phyloP scores from a whole-genome alignment of 352 stramenopile species.

The Plasmopara halstedii region DNA sequence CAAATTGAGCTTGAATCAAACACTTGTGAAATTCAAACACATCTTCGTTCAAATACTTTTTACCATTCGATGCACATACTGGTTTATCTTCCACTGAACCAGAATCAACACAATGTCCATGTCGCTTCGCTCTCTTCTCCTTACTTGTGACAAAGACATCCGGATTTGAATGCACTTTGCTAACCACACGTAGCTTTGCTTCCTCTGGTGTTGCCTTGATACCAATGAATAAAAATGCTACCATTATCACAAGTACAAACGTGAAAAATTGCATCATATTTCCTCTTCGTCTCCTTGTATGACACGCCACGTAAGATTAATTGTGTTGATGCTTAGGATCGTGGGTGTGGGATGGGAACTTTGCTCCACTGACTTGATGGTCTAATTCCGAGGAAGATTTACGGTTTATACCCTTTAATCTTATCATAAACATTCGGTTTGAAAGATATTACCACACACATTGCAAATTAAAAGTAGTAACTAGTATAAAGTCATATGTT shows the following conservation, averaged over 20 bases:
- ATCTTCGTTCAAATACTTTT: slow-evolving; percentile 42
- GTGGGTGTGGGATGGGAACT: no score
- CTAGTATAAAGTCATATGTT: no score
- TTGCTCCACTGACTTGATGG: no score
- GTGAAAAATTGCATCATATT: slow-evolving; percentile 14
- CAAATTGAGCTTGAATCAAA: slow-evolving; percentile 20
- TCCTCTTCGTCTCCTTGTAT: no score
- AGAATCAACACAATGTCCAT: slow-evolving; percentile 22
- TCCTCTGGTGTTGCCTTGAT: slow-evolving; percentile 1
- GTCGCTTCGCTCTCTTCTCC: slow-evolving; percentile 23
- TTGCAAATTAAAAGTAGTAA: no score
- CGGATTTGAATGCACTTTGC: slow-evolving; percentile 23
- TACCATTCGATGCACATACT: slow-evolving; percentile 51
- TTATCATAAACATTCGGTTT: no score
- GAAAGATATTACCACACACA: no score
- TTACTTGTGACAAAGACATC: slow-evolving; percentile 16
- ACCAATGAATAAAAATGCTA: neutral
- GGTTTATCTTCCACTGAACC: slow-evolving; percentile 32
- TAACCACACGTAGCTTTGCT: slow-evolving; percentile 20
- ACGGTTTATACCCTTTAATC: neutral
- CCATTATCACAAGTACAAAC: slow-evolving; percentile 1
- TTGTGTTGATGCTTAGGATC: no score
- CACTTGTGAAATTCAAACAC: slow-evolving; percentile 53
- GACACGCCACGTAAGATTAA: no score
- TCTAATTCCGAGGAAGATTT: no score